phyloP scores from a whole-genome alignment of 495 filamentous ascomycete species.

The Oleoguttula mirabilis region DNA sequence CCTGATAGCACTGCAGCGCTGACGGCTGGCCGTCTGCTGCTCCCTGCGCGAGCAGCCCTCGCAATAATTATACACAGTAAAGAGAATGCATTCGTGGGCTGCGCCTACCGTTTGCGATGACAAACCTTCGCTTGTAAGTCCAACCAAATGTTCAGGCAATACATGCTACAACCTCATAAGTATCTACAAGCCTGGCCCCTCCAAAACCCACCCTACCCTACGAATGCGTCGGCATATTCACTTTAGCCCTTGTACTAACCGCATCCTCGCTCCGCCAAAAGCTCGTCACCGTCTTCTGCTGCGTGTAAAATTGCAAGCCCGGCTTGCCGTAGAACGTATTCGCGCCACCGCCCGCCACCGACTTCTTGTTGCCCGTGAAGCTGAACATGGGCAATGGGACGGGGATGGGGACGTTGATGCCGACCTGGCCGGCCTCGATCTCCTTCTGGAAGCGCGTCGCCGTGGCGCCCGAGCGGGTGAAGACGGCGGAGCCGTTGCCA shows the following conservation, averaged over 20 bases:
- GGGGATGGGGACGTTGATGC: constrained; percentile 57
- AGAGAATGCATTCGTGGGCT: too few species aligned
- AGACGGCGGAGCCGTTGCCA: constrained; percentile 59
- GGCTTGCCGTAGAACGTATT: constrained; percentile 93
- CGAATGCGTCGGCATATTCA: constrained; percentile 84
- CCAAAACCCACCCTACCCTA: too few species aligned
- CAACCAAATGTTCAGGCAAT: too few species aligned
- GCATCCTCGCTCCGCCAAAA: constrained; percentile 82
- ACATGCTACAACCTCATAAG: too few species aligned
- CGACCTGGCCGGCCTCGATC: constrained; percentile 69
- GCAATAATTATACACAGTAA: too few species aligned
- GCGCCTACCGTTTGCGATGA: too few species aligned
- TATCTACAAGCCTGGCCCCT: too few species aligned
- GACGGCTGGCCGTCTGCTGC: too few species aligned
- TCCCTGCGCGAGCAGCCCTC: too few species aligned
- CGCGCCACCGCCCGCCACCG: constrained; percentile 81
- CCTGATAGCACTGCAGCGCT: too few species aligned
- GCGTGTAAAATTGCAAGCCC: constrained; percentile 87
- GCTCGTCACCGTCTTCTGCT: constrained; percentile 93
- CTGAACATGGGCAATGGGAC: constrained; percentile 92
- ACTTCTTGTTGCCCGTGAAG: constrained; percentile 98
- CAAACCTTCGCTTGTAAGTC: too few species aligned
- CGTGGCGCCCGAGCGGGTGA: constrained; percentile 51
- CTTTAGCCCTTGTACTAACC: constrained; percentile 63
- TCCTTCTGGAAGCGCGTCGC: constrained; percentile 54